phyloP scores from a whole-genome alignment of 1,139 yeast genomes.

The Yamadazyma jaroonii region DNA sequence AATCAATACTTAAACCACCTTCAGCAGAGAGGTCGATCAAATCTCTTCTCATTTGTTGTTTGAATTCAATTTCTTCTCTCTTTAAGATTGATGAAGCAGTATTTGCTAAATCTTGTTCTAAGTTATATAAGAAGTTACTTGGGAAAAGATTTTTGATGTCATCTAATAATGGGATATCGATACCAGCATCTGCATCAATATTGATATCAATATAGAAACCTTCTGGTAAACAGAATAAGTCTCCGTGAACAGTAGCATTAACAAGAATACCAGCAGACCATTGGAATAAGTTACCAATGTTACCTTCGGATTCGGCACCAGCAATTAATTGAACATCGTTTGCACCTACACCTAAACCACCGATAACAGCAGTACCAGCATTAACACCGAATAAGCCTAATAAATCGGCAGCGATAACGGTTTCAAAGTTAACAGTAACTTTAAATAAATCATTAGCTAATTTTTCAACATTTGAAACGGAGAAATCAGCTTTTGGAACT shows the following conservation, averaged over 20 bases:
- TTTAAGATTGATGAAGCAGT: slow-evolving; percentile 6
- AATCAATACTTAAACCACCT: slow-evolving; percentile 6
- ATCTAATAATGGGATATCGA: slow-evolving; percentile 17
- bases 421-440: slow-evolving; percentile 25
- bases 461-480: slow-evolving; percentile 24
- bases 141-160: slow-evolving; percentile 15
- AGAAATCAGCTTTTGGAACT: slow-evolving; percentile 28
- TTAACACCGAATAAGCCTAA: slow-evolving; percentile 21
- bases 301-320: slow-evolving; percentile 18
- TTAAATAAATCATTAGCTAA: slow-evolving; percentile 24
- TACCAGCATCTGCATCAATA: slow-evolving; percentile 15
- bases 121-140: slow-evolving; percentile 8
- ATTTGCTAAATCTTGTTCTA: slow-evolving; percentile 11
- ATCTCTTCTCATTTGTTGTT: slow-evolving; percentile 13
- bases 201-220: slow-evolving; percentile 24
- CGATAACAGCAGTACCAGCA: slow-evolving; percentile 19
- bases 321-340: slow-evolving; percentile 14
- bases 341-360: slow-evolving; percentile 17
- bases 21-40: slow-evolving; percentile 8
- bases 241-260: slow-evolving; percentile 17
- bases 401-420: slow-evolving; percentile 20
- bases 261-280: slow-evolving; percentile 27
- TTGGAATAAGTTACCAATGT: slow-evolving; percentile 23
- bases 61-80: slow-evolving; percentile 12
- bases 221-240: slow-evolving; percentile 29